These are phyloP conservation scores for Penicillium sp. DNA, from an alignment of 2,329 filamentous ascomycete genomes.

Conservation along the genomic window DNA sequence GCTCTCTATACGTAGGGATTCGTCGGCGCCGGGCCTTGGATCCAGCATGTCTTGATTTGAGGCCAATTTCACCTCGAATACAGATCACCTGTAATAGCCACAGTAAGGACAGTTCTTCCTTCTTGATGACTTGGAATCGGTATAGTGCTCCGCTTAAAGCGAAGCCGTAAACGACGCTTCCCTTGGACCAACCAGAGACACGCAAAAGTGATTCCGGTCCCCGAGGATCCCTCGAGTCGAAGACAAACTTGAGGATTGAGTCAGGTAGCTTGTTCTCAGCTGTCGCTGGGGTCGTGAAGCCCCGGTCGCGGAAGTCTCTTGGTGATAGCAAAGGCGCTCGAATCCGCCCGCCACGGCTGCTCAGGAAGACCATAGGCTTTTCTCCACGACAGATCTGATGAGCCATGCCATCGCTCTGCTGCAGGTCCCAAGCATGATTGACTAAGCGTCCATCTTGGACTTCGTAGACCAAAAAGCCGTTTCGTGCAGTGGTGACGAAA, in stretches of 20 bases:
- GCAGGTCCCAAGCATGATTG: constrained; percentile 30
- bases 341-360: constrained; percentile 54
- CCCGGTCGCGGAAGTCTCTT: constrained; percentile 3
- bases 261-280: constrained; percentile 39
- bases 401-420: constrained; percentile 37
- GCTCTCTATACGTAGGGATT: not conserved
- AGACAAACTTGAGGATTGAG: constrained; percentile 37
- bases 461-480: constrained; percentile 57
- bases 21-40: not conserved
- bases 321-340: constrained; percentile 36
- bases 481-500: constrained; percentile 58
- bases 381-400: constrained; percentile 43
- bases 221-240: constrained; percentile 20
- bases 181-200: constrained; percentile 3
- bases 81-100: constrained; percentile 74
- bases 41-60: not conserved
- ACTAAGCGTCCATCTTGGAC: constrained; percentile 25
- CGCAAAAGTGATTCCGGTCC: constrained; percentile 36
- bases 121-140: constrained; percentile 69
- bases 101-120: constrained; percentile 69
- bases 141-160: constrained; percentile 47
- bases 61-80: constrained; percentile 43
- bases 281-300: constrained; percentile 7
- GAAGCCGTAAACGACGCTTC: constrained; percentile 66
- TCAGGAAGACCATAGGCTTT: constrained; percentile 52